phyloP scores from a whole-genome alignment of 768 basidiomycete genomes.

The Auricularia cornea region DNA sequence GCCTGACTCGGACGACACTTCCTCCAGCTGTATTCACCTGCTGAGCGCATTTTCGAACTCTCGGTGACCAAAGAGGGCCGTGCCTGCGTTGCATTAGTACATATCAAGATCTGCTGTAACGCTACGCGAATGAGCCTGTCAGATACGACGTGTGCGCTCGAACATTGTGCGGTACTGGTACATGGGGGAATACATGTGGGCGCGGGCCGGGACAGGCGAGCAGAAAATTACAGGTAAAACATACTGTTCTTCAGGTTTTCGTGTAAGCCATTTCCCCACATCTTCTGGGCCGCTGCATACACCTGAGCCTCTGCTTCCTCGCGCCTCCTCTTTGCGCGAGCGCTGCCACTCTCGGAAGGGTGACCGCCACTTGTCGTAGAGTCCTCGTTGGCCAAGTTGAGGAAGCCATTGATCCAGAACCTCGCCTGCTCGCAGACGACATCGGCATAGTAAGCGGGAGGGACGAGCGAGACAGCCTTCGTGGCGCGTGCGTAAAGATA shows the following conservation, averaged over 20 bases:
- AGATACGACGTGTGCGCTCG: too few relatives aligned
- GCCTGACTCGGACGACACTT: too few relatives aligned
- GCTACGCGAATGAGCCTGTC: too few relatives aligned
- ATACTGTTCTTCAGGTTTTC: conserved; percentile 8
- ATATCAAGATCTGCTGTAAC: too few relatives aligned
- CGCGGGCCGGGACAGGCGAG: too few relatives aligned
- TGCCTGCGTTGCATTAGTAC: too few relatives aligned
- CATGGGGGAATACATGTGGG: too few relatives aligned
- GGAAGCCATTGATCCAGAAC: conserved; percentile 64
- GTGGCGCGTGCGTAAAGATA: conserved; percentile 80
- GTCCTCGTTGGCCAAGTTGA: conserved; percentile 35
- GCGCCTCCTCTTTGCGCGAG: background rate
- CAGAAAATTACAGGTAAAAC: conserved; percentile 12
- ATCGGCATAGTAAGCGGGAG: conserved; percentile 51
- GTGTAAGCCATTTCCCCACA: conserved; percentile 37
- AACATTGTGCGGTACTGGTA: too few relatives aligned
- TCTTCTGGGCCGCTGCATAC: conserved; percentile 39
- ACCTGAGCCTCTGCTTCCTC: conserved; percentile 37
- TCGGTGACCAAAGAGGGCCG: too few relatives aligned
- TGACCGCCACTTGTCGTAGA: conserved; percentile 22
- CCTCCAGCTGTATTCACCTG: conserved; percentile 2
- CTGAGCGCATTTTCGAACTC: background rate
- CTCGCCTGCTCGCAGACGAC: conserved; percentile 74
- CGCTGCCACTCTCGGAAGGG: background rate
- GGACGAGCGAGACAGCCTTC: conserved; percentile 57